Base-by-base conservation (phyloP, 495 filamentous ascomycete genomes). In the Tuber umbilicatum region DNA sequence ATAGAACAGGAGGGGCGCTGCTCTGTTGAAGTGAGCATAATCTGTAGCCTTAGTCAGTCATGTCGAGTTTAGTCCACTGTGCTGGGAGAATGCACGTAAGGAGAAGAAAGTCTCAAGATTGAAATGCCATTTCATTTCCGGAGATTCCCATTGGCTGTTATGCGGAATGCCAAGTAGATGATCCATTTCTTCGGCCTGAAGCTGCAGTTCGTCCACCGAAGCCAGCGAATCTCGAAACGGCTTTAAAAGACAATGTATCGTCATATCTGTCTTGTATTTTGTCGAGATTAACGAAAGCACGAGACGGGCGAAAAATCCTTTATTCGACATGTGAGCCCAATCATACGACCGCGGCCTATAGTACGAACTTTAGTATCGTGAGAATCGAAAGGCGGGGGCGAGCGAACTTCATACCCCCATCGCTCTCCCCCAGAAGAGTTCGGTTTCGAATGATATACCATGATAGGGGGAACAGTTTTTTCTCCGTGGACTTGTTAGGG, bases 1-100 rank as follows among this genome's bases (percentile, higher is more conserved):
- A 16, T 73, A 35, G 47, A 82, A 82, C n/a, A 81, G 55, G 45
- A 81, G 70, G n/a, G 80, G 80, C 9, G 80, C 75, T 68, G 80
- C 80, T 70, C 80, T 77, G 6, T 75, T 73, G 40, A 78, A 82
- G 70, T 73, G 41, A 17, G 70, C 72, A 70, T 76, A 68, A 64
- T 82, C 78, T 77, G 27, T n/a, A 17, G 21, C n/a, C 10, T 60
- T 16, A 10, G 50, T 60, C 50, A 60, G 50, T 27, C 9, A n/a
- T 12, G n/a, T 27, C n/a, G 0, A 31, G 50, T 27, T 27, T 21
- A 60, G 50, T 31, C n/a, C 50, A 16, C 50, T 55, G 3, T 60
- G 50, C 1, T 16, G 50, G 50, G 23, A 60, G n/a, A 70, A 23
- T 55, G 55, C 76, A 74, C 77, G 81, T 35, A 82, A 69, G 27